These are phyloP conservation scores for Leersia perrieri DNA, from an alignment of 176 grass and related monocot species.

Conservation along the genomic window DNA sequence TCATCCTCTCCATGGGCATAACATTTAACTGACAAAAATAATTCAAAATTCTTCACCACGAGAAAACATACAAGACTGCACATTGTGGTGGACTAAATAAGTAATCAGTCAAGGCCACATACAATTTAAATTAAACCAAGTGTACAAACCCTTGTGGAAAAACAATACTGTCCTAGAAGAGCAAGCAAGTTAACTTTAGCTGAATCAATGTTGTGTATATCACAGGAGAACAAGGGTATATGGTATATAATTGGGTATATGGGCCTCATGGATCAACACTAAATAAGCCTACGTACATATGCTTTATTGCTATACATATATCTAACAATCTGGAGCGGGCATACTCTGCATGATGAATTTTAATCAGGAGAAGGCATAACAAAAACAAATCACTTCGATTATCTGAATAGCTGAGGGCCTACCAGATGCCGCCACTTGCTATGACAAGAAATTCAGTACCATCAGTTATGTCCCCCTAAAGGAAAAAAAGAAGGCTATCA, in stretches of 20 bases:
- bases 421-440: constrained; percentile 48
- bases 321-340: background rate
- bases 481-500: background rate
- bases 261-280: background rate
- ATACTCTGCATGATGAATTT: background rate
- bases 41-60: background rate
- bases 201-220: background rate
- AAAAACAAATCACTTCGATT: background rate
- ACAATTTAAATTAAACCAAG: background rate
- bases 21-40: background rate
- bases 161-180: background rate
- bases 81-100: background rate
- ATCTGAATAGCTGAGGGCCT: constrained; percentile 14
- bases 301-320: background rate
- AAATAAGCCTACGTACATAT: background rate
- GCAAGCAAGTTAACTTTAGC: background rate
- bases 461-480: constrained; percentile 33
- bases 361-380: background rate
- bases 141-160: background rate
- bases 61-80: background rate
- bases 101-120: background rate
- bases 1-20: background rate
- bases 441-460: constrained; percentile 38
- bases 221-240: too few species aligned
- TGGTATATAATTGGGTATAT: too few species aligned